Base-by-base conservation (phyloP, 768 basidiomycete genomes). In the Saitozyma podzolica region DNA sequence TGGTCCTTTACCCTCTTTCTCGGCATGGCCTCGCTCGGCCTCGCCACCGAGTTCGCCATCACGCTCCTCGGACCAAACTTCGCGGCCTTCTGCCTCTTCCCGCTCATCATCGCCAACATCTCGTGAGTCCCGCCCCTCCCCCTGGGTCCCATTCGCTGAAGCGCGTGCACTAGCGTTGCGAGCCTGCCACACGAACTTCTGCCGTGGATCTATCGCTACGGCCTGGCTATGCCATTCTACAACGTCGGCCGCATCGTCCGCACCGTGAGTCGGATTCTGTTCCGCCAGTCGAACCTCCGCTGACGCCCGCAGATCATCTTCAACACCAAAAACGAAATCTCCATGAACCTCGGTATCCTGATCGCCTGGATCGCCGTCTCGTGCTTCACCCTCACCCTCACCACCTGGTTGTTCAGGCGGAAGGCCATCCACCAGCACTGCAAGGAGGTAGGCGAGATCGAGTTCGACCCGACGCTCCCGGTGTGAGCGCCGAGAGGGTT, bases 51-150 rank as follows among this genome's bases (percentile, higher is more conserved):
- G 58, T 75, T 78, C 54, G 72, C 70, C 40, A 73, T 82, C 60
- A 80, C 80, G 9, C 51, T 81, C 47, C 60, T 82, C 49, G 77
- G 75, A 1, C 77, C 77, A 0, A 70, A 70, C 41, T 82, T 82
- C 61, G 69, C 77, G 9, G 71, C 76, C 5, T 81, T n/a, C n/a
- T n/a, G n/a, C n/a, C n/a, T n/a, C n/a, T n/a, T n/a, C n/a, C n/a
- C n/a, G n/a, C n/a, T n/a, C 29, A 74, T 75, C 57, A 76, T 80
- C 45, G 66, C 67, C 50, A 76, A 75, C 49, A 66, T 72, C 6
- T 70, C 72, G 69, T 77, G 49, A 65, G 65, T 65, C n/a, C n/a
- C n/a, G n/a, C n/a, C n/a, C n/a, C n/a, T n/a, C n/a, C n/a, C n/a
- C n/a, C n/a, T n/a, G n/a, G n/a, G n/a, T n/a, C n/a, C n/a, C n/a